Base-by-base conservation (phyloP, 176 grass and related monocot species). In the Themeda triandra region DNA sequence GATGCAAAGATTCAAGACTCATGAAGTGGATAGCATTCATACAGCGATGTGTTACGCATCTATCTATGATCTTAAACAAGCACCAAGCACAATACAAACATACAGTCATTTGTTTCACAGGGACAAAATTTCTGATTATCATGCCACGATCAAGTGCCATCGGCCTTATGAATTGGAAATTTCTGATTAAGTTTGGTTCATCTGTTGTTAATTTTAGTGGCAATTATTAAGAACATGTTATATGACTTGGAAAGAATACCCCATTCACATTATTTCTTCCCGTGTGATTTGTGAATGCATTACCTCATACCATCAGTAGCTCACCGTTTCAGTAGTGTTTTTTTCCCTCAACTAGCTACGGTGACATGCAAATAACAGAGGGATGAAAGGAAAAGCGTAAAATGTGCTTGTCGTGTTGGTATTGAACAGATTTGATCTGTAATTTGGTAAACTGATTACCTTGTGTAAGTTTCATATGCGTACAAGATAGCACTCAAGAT, bases 391-490 rank as follows among this genome's bases (percentile, higher is more conserved):
- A 35, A 24, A 53, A 32, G n/a, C 25, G 58, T 25, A 60, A 12
- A 60, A 25, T 60, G 58, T 13, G 24, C 56, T 24, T 59, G 9
- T n/a, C 4, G 21, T 59, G 23, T 59, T 25, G 58, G 58, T 25
- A 9, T 59, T 59, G 58, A 60, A 25, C 23, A 59, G 1, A 59
- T 59, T 24, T 24, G 10, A 45, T 8, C n/a, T 10, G 12, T 39
- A 46, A 42, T 19, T 72, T 66, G 58, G 36, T 60, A 32, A 77
- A 79, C 60, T 31, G 27, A 54, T 80, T 73, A 75, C 64, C 24
- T 9, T 71, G 31, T 79, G 19, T 30, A 73, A 29, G 27, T 30
- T 48, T 30, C 42, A 31, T 48, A 49, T 18, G 27, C 31, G 15
- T 49, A 49, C 25, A 73, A 51, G 29, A 0, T 58, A 48, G 40